Base-by-base conservation (phyloP, 805 yeast genomes). In the Yarrowia phangngaensis region DNA sequence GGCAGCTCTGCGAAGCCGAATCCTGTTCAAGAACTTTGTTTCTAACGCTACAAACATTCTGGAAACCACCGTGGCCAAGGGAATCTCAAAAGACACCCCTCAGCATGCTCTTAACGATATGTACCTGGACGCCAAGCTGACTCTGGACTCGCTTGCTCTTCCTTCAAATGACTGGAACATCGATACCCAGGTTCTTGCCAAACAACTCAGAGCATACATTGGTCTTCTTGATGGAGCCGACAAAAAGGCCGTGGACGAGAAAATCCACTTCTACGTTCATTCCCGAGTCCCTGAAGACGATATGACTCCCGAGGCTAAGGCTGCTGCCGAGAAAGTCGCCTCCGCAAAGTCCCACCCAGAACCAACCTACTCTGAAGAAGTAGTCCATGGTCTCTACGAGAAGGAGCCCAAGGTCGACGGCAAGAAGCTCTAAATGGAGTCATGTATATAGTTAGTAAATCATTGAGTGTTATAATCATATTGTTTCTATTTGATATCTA, bases 121-220 rank as follows among this genome's bases (percentile, higher is more conserved):
- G 48, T 29, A 29, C 48, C 48, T 41, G n/a, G 48, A 41, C 16
- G 48, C 48, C 17, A 29, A 20, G 35, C 12, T 41, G 17, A 8
- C 35, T 16, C 48, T 29, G 11, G 35, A 41, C 15, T 6, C 35
- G 15, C 29, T 41, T 20, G 22, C 11, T n/a, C 5, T 16, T 22
- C 35, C 48, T 16, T 29, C 20, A 16, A 41, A 41, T 29, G 35
- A 41, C 32, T 38, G 45, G 45, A 38, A 38, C 45, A 19, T 38
- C 16, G 45, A 38, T 32, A 38, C 45, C 17, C 45, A 38, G 45
- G 8, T 9, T 27, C 45, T 38, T 19, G 45, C 32, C 32, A 38
- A 38, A 32, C 31, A 38, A 17, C 32, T 38, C 19, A 38, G 8
- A 9, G 32, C 45, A n/a, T 38, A 38, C 45, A 5, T 38, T 2